Conservation (phyloP, 2,329 filamentous ascomycete species). For the Aspergillus phoenicis region DNA sequence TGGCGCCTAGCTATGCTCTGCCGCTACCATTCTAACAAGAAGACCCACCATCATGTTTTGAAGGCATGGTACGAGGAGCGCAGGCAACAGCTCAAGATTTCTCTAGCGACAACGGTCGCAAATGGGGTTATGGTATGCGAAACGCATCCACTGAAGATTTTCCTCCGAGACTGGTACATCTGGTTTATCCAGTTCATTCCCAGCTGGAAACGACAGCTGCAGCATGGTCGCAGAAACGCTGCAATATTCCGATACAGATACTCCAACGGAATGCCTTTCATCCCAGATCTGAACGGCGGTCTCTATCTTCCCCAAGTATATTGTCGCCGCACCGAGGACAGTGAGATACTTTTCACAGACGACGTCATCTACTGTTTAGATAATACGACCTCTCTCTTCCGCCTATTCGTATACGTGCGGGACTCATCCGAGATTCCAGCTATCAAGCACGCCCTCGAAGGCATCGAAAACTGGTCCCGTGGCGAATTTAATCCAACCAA, state of each 20-base stretch:
- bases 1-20: slow-evolving; percentile 41
- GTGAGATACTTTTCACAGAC: slow-evolving; percentile 33
- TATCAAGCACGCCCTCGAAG: slow-evolving; percentile 1
- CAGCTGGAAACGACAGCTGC: slow-evolving; percentile 30
- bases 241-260: slow-evolving; percentile 37
- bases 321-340: slow-evolving; percentile 20
- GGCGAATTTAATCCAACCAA: slow-evolving; percentile 8
- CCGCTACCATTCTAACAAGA: slow-evolving; percentile 13
- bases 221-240: slow-evolving; percentile 32
- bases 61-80: slow-evolving; percentile 40
- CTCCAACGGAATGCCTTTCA: slow-evolving; percentile 35
- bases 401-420: slow-evolving; percentile 33
- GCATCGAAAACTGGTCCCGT: slow-evolving; percentile 9
- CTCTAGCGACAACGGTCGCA: slow-evolving; percentile 37
- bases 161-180: slow-evolving; percentile 36
- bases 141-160: slow-evolving; percentile 31
- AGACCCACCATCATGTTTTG: slow-evolving; percentile 29
- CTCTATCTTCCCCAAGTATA: slow-evolving; percentile 40
- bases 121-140: slow-evolving; percentile 40
- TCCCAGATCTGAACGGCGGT: slow-evolving; percentile 34
- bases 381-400: slow-evolving; percentile 33
- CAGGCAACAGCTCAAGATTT: slow-evolving; percentile 42
- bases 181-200: slow-evolving; percentile 39
- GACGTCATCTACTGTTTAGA: slow-evolving; percentile 33
- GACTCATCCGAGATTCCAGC: neutral